These are phyloP conservation scores for Globisporangium yorkense DNA, from an alignment of 352 stramenopile species.

Conservation along the genomic window DNA sequence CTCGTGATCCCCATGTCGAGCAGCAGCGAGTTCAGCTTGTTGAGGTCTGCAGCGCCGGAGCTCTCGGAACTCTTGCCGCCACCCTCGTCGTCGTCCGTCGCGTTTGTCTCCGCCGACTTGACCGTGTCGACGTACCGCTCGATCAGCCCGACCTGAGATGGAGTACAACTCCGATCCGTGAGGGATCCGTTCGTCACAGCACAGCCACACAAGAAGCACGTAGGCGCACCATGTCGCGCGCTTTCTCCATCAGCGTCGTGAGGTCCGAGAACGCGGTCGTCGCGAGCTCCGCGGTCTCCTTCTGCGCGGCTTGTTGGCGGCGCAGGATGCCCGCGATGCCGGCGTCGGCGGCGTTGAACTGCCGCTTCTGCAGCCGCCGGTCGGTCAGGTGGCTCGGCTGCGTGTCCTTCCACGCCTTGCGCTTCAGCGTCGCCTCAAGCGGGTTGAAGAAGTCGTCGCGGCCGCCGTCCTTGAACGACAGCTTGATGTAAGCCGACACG, in stretches of 20 bases:
- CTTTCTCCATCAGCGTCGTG: slow-evolving; percentile 87
- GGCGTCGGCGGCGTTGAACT: slow-evolving; percentile 73
- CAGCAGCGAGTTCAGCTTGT: slow-evolving; percentile 81
- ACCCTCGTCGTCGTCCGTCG: slow-evolving; percentile 8
- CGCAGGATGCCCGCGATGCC: slow-evolving; percentile 80
- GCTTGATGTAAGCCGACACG: slow-evolving; percentile 66
- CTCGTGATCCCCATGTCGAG: slow-evolving; percentile 92
- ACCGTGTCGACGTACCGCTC: slow-evolving; percentile 87
- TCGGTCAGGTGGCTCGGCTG: slow-evolving; percentile 71
- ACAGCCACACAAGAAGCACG: background rate
- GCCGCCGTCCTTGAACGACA: slow-evolving; percentile 84
- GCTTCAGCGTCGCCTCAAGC: slow-evolving; percentile 53
- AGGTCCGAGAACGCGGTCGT: slow-evolving; percentile 87
- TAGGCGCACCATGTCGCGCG: slow-evolving; percentile 80
- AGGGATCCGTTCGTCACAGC: background rate
- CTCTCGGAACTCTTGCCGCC: background rate
- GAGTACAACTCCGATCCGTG: background rate
- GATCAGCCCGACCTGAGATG: slow-evolving; percentile 61
- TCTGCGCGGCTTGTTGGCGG: slow-evolving; percentile 72
- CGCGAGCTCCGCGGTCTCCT: slow-evolving; percentile 73
- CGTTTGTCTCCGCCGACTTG: slow-evolving; percentile 32
- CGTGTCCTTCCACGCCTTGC: slow-evolving; percentile 73
- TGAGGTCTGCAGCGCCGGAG: slow-evolving; percentile 51
- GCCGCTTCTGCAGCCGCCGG: slow-evolving; percentile 63
- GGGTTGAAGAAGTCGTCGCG: slow-evolving; percentile 83